Percentiles rank a stretch among this genome's conserved stretches.
Conservation (phyloP, 202 grass and related monocot genomes). For the Musa balbisiana region DNA sequence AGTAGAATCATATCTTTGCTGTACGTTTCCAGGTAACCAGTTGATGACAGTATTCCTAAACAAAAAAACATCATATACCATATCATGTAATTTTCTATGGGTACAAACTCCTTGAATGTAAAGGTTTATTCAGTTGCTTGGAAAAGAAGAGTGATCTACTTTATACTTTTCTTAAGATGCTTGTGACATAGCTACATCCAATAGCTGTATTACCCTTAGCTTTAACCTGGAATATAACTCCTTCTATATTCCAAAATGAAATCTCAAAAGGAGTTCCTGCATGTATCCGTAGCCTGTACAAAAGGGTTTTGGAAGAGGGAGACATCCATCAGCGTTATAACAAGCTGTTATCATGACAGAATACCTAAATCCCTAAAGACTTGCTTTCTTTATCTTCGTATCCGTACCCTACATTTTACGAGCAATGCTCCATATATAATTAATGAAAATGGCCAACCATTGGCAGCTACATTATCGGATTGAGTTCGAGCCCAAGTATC, state of each 20-base stretch:
- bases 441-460: too few species aligned
- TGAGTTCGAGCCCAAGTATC: too few species aligned
- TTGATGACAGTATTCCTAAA: too few species aligned
- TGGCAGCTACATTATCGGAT: too few species aligned
- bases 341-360: neutral
- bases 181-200: neutral
- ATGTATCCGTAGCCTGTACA: neutral
- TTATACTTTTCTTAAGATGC: neutral
- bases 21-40: too few species aligned
- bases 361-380: neutral
- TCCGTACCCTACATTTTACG: too few species aligned
- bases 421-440: too few species aligned
- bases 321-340: neutral
- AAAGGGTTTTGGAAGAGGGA: neutral
- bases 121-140: neutral
- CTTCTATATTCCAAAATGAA: neutral
- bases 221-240: neutral
- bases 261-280: neutral
- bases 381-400: too few species aligned
- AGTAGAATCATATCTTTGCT: too few species aligned
- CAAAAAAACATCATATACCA: too few species aligned
- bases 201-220: neutral
- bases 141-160: neutral
- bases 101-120: too few species aligned
- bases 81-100: too few species aligned